Evolutionary conservation across 495 filamentous ascomycete genomes (phyloP), one percentile per base, ranked within the genome.

Genomic region (Umbilicaria muhlenbergii): DNA sequence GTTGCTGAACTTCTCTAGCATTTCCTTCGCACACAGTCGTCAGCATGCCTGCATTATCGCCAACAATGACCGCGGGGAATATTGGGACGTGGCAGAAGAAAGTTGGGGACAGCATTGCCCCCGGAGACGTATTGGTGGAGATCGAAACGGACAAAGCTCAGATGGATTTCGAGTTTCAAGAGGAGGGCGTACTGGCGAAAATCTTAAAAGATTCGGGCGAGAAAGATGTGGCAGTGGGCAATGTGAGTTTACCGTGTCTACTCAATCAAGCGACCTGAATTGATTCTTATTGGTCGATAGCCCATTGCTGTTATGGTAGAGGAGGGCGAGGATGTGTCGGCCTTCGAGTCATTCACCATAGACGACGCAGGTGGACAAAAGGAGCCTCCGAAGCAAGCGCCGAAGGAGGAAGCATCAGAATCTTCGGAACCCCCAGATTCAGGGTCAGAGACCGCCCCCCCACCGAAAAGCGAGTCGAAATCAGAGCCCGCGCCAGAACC

Each of bases 111-210:
- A 55, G 66, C 42, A 78, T 99, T 57, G 62, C 75, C 45, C 87
- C 92, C 37, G 92, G 92, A 57, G 92, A 99, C 64, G 88, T 96
- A n/a, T 66, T 99, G 46, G 92, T 96, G 24, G 92, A 99, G 71
- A 96, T 99, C 58, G 92, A 99, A 70, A 99, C 92, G 57, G 92
- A 99, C 65, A 99, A 99, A 73, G 92, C 92, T 35, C 92, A 99
- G 65, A 99, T 99, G 92, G 92, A 99, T 70, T 99, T 99, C 56
- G 92, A 99, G 64, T 99, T 92, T 64, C 92, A 99, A 64, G 91
- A 99, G 51, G 91, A 99, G 59, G 91, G 92, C 68, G 71, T 93
- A 32, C 67, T 99, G 44, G 92, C 92, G 46, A 96, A 95, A 75
- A 75, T 96, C 47, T 64, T 99, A 61, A 93, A 86, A 68, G 83